phyloP scores from a whole-genome alignment of 2,329 filamentous ascomycete species.

The Chaetomiaceae sp. region DNA sequence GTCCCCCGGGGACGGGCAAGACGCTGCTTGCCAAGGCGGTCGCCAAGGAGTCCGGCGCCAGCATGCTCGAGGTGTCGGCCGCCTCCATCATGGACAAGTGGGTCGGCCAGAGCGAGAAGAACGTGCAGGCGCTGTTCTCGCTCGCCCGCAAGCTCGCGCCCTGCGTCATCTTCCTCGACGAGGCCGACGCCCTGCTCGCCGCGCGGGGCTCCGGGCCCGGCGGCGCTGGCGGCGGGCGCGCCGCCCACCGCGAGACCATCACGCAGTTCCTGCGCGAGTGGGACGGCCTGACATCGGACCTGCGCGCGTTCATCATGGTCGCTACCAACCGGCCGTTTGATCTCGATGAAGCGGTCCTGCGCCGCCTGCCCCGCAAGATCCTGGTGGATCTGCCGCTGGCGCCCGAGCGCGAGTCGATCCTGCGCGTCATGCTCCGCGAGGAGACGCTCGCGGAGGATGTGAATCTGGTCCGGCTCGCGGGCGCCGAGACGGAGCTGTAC shows the following conservation, averaged over 20 bases:
- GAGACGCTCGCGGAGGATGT: slow-evolving; percentile 59
- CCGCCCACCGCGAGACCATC: slow-evolving; percentile 78
- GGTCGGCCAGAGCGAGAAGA: slow-evolving; percentile 94
- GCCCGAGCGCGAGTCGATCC: slow-evolving; percentile 53
- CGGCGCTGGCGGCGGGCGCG: slow-evolving; percentile 34
- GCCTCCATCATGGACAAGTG: slow-evolving; percentile 95
- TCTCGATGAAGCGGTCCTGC: slow-evolving; percentile 78
- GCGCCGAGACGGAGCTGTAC: slow-evolving; percentile 65
- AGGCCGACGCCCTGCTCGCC: slow-evolving; percentile 88
- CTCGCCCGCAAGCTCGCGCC: slow-evolving; percentile 87
- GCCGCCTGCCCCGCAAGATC: slow-evolving; percentile 66
- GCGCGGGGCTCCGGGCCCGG: slow-evolving; percentile 61
- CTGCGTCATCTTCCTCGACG: slow-evolving; percentile 93
- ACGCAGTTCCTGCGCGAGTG: slow-evolving; percentile 96
- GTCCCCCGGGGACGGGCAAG: slow-evolving; percentile 75
- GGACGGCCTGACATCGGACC: slow-evolving; percentile 72
- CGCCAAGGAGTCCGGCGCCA: slow-evolving; percentile 61
- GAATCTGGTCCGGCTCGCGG: slow-evolving; percentile 57
- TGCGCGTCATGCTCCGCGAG: slow-evolving; percentile 63
- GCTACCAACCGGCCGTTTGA: slow-evolving; percentile 95
- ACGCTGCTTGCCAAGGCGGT: slow-evolving; percentile 64
- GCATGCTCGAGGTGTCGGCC: slow-evolving; percentile 80
- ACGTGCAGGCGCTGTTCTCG: slow-evolving; percentile 84
- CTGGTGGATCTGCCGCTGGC: slow-evolving; percentile 66
- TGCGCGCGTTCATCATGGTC: slow-evolving; percentile 93